Evolutionary conservation across 2,329 filamentous ascomycete genomes (phyloP), one percentile per base, ranked within the genome.

Genomic region (Diaporthe ampelina): DNA sequence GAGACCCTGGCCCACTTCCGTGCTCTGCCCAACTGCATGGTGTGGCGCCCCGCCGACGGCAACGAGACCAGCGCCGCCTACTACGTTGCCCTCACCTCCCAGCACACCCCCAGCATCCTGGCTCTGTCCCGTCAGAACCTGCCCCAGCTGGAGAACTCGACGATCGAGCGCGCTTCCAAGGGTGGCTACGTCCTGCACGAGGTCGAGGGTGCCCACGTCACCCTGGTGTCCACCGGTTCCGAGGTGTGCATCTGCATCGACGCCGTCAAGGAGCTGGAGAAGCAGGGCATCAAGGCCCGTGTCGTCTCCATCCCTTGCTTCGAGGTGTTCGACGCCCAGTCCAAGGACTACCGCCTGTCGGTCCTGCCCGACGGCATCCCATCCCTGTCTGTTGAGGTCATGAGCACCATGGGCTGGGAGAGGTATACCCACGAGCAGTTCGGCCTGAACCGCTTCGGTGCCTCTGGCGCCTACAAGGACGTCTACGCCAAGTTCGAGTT

Each of bases 401-500:
- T 98, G 94, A 94, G 91, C 86, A 99, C 97, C 79, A 92, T 98
- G 87, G 97, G 97, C 80, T 99, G 97, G 97, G 95, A 98, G 91
- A 94, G 96, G 86, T 99, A 98, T 89, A 94, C 95, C 75, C 96
- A 99, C 88, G 97, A 99, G 92, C 97, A 99, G 89, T 99, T 99
- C 82, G 97, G 97, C 84, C 92, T 99, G 79, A 99, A 99, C 93
- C 92, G 97, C 84, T 99, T 99, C 86, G 97, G 97, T 92, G 96
- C 96, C 79, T 97, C 94, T 73, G 97, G 96, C 81, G 93, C 96
- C 79, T 98, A 98, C 90, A 96, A 96, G 93, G 93, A 98, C 81
- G 95, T 99, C 76, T 99, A 99, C 91, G 93, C 94, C 94, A 98
- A 98, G 91, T 99, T 99, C 88, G 97, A 98, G 87, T 98, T 99